These are phyloP conservation scores for Picea engelmannii DNA, from an alignment of 83 land plant species.

Conservation along the genomic window DNA sequence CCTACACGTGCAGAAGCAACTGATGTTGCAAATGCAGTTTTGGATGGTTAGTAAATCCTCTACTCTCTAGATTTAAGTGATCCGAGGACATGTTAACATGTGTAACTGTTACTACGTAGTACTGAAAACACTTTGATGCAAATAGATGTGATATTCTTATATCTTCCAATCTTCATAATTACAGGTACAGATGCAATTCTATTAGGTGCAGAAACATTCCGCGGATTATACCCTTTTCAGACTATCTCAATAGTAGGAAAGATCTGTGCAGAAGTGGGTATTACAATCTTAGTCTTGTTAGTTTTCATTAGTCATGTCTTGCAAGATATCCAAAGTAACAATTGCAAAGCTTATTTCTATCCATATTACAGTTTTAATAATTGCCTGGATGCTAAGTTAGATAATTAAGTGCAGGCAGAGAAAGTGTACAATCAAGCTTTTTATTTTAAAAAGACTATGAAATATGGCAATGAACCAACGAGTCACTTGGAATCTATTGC, in stretches of 20 bases:
- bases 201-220: slow-evolving; percentile 91
- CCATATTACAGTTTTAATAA: no score
- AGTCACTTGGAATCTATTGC: slow-evolving; percentile 92
- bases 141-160: no score
- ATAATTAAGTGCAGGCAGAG: slow-evolving; percentile 67
- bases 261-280: slow-evolving; percentile 79
- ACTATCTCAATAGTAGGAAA: slow-evolving; percentile 80
- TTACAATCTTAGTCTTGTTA: no score
- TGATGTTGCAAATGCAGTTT: slow-evolving; percentile 52
- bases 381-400: no score
- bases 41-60: slow-evolving; percentile 28
- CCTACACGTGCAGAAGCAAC: slow-evolving; percentile 60
- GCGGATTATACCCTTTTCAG: slow-evolving; percentile 86
- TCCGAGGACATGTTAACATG: no score
- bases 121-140: no score
- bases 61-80: no score
- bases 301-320: no score
- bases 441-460: slow-evolving; percentile 86
- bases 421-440: slow-evolving; percentile 93
- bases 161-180: not conserved
- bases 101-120: no score
- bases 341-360: no score
- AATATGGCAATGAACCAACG: slow-evolving; percentile 90
- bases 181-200: slow-evolving; percentile 86
- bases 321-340: no score